Evolutionary conservation across 495 filamentous ascomycete genomes (phyloP), one percentile per base, ranked within the genome.

Genomic region (Evernia prunastri): DNA sequence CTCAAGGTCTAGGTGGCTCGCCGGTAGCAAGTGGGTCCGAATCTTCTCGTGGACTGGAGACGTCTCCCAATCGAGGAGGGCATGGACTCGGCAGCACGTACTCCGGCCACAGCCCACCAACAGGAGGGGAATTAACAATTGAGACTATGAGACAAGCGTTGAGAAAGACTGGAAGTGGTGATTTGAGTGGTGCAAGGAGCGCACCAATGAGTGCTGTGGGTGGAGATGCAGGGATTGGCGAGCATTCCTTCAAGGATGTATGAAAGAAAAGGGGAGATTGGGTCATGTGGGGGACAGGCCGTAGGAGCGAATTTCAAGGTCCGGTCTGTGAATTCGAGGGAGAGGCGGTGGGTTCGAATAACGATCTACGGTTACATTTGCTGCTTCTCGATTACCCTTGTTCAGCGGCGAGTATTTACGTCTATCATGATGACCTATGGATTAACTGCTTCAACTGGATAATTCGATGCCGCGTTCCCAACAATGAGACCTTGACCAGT

Each of bases 131-230:
- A 66, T 74, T 96, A 43, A 87, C 84, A 35, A 86, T 96, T 63
- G 90, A 96, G 77, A 96, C 91, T 12, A 94, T 96, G 91, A 81
- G 85, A 57, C 90, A 96, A 75, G 90, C 92, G 27, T 78, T 93
- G 73, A 78, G 87, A 73, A 86, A 88, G 75, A 94, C 90, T 6
- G 88, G 84, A 13, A 93, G 89, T 75, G 87, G 89, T 25, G 92
- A 96, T 71, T 73, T 96, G 67, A 83, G 83, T 64, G 81, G 80
- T 39, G 74, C 80, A 49, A 76, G 81, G 66, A 88, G 86, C 72
- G 82, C 84, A 57, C 81, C 86, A 18, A 71, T 82, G 42, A 89
- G 85, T 73, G 83, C 86, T 1, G 74, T 85, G 56, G 78, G 70
- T 31, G 71, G 67, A 61, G 76, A 77, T 60, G 75, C 73, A 31